Base-by-base conservation (phyloP, 140 eudicot species). In the Stevia rebaudiana region DNA sequence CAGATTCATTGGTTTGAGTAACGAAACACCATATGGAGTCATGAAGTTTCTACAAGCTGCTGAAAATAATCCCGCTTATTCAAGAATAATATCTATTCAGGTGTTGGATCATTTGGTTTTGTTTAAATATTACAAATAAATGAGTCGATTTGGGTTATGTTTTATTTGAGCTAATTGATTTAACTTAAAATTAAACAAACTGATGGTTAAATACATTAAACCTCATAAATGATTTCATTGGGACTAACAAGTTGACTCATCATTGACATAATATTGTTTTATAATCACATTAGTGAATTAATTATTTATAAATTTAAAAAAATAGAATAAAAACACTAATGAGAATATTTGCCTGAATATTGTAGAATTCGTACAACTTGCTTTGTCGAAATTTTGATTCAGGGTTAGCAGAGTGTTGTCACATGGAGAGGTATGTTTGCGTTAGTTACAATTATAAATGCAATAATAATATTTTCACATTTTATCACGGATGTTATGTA, bases 1-100 rank as follows among this genome's bases (percentile, higher is more conserved):
- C 79, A 82, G 92, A 74, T 91, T 79, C 70, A 60, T 91, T 50
- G 98, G 98, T 25, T 85, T 91, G n/a, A 84, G 98, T 72, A 91
- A 91, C 49, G 98, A 91, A 70, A 87, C 98, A 53, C 96, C 98
- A 16, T 91, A 91, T 81, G 98, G 98, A 33, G 72, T 91, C 63
- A 82, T 91, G 98, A 91, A 91, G 78, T 91, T 91, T 72, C 65
- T 80, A 63, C 89, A 91, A 16, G 84, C 79, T 74, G 84, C 91
- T 25, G 80, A 81, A 55, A 55, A 68, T 5, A 71, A 63, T 46
- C 60, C 80, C 7, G 13, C 71, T 42, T 61, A 67, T 74, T 86
- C 89, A 21, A 84, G 81, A 67, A 87, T 91, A 74, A 64, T 74
- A 19, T 84, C 98, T 73, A 77, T 91, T 72, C 98, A 87, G 98